Conservation (phyloP, 306 rosid species). For the Castanea mollissima region DNA sequence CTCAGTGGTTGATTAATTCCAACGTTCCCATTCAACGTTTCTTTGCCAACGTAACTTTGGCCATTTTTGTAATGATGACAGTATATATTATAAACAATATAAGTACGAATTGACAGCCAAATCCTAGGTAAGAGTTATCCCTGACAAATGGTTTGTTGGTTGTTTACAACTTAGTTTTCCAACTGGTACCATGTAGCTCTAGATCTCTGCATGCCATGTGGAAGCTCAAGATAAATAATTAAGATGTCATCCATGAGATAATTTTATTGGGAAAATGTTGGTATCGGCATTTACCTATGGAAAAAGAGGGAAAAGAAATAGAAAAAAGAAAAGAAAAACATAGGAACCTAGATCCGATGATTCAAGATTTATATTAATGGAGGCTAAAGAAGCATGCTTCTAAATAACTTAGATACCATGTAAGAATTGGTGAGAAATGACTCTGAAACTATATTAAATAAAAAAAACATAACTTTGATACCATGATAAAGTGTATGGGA, state of each 20-base stretch:
- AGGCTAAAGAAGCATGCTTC: too few species aligned
- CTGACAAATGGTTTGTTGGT: background rate
- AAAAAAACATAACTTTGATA: too few species aligned
- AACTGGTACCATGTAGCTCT: background rate
- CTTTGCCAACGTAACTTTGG: background rate
- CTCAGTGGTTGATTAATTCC: too few species aligned
- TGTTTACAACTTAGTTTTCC: background rate
- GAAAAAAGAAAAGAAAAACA: too few species aligned
- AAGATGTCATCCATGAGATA: background rate
- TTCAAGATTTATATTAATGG: too few species aligned
- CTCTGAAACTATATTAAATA: too few species aligned
- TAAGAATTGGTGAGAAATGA: too few species aligned
- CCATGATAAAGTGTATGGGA: too few species aligned
- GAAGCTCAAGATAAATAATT: background rate
- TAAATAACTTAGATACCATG: too few species aligned
- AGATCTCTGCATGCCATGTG: conserved; percentile 18
- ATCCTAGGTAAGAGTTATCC: background rate
- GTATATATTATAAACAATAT: background rate
- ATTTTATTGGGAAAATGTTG: background rate
- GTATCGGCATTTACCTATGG: background rate
- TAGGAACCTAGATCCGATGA: too few species aligned
- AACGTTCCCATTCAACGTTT: too few species aligned
- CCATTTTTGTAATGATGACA: background rate
- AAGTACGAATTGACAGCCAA: background rate
- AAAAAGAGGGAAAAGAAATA: background rate